Evolutionary conservation across 305 asterid genomes (phyloP), one percentile per base, ranked within the genome.

Genomic region (Solanum hybrid): DNA sequence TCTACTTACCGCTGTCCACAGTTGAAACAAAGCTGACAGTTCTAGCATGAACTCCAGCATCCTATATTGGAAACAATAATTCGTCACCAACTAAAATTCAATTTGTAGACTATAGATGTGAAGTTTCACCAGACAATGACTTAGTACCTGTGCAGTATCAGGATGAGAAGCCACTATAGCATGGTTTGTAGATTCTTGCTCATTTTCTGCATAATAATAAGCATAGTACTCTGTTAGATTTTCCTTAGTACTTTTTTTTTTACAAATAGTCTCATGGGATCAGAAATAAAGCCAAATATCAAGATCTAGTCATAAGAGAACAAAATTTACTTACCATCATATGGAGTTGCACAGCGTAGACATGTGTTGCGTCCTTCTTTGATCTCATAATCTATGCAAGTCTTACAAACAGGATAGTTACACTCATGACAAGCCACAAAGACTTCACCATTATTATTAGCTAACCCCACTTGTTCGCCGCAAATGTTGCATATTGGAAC

Each of bases 11-110:
- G 92, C 98, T 97, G 92, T 97, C 99, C 73, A 93, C 91, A 2
- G 99, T 96, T 5, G 99, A 97, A 90, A 97, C 98, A 87, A 94
- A 94, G 87, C 99, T 97, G 12, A 95, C 85, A 89, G 95, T 96
- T 93, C 99, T 95, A 89, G 98, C 99, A 92, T 97, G 99, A 93
- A 95, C 88, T 85, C 98, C 98, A 82, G 89, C 88, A 84, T 97
- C 98, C 99, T 97, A 94, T 89, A 91, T 60, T 26, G 42, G 42
- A 87, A 66, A 91, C 66, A 85, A 77, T 6, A n/a, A 40, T 51
- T 73, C 3, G 77, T 89, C 73, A 29, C 10, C 72, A 82, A 29
- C 87, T 45, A 15, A 40, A 29, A 17, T 36, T 72, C 14, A 17
- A 35, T 80, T 17, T 34, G 26, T 31, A 26, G 32, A 56, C 42